Conservation (phyloP, 2,329 filamentous ascomycete species). For the Apiospora arundinis region DNA sequence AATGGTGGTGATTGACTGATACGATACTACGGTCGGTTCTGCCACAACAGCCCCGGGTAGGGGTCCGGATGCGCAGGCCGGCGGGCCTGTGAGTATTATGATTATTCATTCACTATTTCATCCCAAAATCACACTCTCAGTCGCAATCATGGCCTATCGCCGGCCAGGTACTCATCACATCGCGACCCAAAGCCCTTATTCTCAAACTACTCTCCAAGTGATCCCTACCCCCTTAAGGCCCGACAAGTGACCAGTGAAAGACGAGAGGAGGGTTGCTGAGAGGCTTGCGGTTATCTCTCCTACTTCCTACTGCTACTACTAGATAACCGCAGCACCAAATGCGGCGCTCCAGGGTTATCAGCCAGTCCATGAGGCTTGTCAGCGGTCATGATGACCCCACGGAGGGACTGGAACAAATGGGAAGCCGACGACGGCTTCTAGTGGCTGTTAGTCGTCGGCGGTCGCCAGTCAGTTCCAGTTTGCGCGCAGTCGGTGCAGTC, state of each 20-base stretch:
- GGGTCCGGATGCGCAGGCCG: slow-evolving; percentile 4
- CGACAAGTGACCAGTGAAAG: slow-evolving; percentile 19
- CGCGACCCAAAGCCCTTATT: slow-evolving; percentile 1
- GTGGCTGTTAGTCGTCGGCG: slow-evolving; percentile 28
- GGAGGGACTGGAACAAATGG: slow-evolving; percentile 34
- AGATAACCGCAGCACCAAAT: background rate
- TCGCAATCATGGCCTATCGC: slow-evolving; percentile 13
- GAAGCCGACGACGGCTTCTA: slow-evolving; percentile 31
- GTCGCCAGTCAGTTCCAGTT: background rate
- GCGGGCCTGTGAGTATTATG: background rate
- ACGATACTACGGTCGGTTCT: background rate
- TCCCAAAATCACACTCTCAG: background rate
- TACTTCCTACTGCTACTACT: too few relatives aligned
- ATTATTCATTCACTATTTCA: slow-evolving; percentile 17
- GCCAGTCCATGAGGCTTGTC: slow-evolving; percentile 30
- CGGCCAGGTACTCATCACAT: slow-evolving; percentile 10
- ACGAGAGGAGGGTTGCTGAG: slow-evolving; percentile 24
- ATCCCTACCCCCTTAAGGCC: slow-evolving; percentile 8
- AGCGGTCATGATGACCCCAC: slow-evolving; percentile 34
- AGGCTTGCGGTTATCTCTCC: slow-evolving; percentile 10
- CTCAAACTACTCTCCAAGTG: slow-evolving; percentile 13
- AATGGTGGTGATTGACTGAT: background rate
- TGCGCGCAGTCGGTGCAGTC: too few relatives aligned
- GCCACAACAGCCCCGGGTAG: background rate
- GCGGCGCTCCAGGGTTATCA: slow-evolving; percentile 19